Evolutionary conservation across 139 green algal genomes (phyloP).

Genomic region (Chlamydomonas schloesseri): DNA sequence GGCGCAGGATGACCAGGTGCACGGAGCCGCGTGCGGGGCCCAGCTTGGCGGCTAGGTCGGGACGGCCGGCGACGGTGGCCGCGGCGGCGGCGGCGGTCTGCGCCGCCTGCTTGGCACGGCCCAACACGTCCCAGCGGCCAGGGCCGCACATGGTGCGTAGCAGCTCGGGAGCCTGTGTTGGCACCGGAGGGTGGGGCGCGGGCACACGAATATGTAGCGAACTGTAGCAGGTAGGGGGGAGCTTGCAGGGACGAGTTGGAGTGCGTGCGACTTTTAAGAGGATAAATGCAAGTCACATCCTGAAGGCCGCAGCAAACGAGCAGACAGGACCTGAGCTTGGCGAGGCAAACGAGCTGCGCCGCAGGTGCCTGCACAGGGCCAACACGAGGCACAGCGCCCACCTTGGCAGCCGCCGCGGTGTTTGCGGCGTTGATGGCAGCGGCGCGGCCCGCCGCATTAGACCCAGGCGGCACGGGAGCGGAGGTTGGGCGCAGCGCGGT

Average conservation of each 20-base stretch:
- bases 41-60: neutral
- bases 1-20: neutral
- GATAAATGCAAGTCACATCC: too few relatives aligned
- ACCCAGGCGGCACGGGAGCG: neutral
- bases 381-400: too few relatives aligned
- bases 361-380: too few relatives aligned
- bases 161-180: slow-evolving; percentile 14
- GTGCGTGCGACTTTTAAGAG: too few relatives aligned
- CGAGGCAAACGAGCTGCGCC: too few relatives aligned
- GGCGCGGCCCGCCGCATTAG: neutral
- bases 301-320: too few relatives aligned
- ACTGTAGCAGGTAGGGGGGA: too few relatives aligned
- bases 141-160: neutral
- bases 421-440: neutral
- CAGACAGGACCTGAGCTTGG: too few relatives aligned
- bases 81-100: neutral
- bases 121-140: neutral
- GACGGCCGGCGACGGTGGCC: neutral
- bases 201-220: too few relatives aligned
- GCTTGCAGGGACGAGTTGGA: too few relatives aligned
- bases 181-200: too few relatives aligned
- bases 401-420: neutral
- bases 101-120: neutral
- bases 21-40: neutral
- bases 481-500: neutral